Conservation (phyloP, 495 filamentous ascomycete species). For the Pseudevernia furfuracea region DNA sequence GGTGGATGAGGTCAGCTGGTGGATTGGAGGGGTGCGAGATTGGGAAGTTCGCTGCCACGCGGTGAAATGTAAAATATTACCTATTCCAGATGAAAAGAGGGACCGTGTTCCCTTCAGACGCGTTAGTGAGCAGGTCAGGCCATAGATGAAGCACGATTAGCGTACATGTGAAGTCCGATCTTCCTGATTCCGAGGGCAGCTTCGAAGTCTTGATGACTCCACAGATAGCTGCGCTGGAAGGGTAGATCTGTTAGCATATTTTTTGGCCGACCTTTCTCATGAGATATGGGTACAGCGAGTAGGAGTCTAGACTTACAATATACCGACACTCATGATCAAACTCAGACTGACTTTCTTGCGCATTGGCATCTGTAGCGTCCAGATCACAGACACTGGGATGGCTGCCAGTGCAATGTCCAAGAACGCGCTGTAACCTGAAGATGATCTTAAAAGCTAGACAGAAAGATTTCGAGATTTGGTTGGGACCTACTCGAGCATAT, state of each 20-base stretch:
- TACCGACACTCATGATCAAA: conserved; percentile 5
- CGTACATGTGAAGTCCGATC: background rate
- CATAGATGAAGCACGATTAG: background rate
- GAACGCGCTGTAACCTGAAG: conserved; percentile 7
- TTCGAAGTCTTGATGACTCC: background rate
- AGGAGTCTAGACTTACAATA: background rate
- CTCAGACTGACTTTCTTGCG: conserved; percentile 9
- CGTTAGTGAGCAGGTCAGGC: background rate
- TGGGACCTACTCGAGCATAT: background rate
- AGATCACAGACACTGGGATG: conserved; percentile 9
- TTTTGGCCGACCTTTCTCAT: no score
- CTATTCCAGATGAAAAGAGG: background rate
- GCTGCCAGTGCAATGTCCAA: conserved; percentile 7
- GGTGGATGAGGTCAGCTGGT: background rate
- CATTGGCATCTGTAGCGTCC: conserved; percentile 1
- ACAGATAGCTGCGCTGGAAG: background rate
- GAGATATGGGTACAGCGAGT: background rate
- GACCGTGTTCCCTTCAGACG: background rate
- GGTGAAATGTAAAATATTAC: background rate
- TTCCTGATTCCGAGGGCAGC: background rate
- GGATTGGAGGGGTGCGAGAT: background rate
- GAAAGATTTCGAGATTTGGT: no score
- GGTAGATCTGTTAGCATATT: background rate
- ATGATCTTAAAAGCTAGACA: no score
- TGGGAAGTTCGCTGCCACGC: background rate